Evolutionary conservation across 2,329 filamentous ascomycete species (phyloP), one percentile per base, ranked within the genome.

Genomic region (Magnaporthiopsis rhizophila): DNA sequence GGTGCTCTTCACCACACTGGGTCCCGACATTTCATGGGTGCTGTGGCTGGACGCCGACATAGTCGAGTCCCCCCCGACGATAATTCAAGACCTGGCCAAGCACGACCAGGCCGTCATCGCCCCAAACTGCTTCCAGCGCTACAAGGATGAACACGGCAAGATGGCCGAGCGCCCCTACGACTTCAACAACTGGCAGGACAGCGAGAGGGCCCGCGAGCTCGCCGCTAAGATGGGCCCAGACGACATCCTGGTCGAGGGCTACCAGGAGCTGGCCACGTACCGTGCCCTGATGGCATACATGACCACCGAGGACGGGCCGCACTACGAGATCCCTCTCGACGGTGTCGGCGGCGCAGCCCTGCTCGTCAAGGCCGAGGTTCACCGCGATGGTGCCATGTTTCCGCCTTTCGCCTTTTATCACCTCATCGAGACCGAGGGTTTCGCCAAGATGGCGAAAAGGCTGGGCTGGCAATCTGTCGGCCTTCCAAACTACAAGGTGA

Each of bases 371-470:
- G 95, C 93, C 1, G 93, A 98, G 53, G 95, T 99, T 30, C 95
- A 99, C 75, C 87, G 95, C 32, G 95, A 99, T 72, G 95, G 95
- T 26, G 94, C 95, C 74, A 99, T 98, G 94, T 99, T 99, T 79
- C 95, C 95, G 24, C 86, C 95, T 0, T 99, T 99, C 74, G 79
- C 94, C 3, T 99, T 99, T 74, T 98, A 97, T 74, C 90, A 99
- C 76, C 82, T 99, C 66, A 96, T 99, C 66, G 95, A 99, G 81
- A 98, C 95, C 0, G 95, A 99, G 73, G 95, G 95, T 0, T 99
- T 99, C 72, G 93, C 95, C 24, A 97, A 94, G 79, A 99, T 99
- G 95, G 93, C 93, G 15, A 89, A 86, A 74, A 83, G 95, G 68
- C 76, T 99, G 72, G 92, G 92, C 61, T 97, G 92, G 88, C 83